These are phyloP conservation scores for Aspergillus ustus DNA, from an alignment of 2,329 filamentous ascomycete genomes.

Conservation along the genomic window DNA sequence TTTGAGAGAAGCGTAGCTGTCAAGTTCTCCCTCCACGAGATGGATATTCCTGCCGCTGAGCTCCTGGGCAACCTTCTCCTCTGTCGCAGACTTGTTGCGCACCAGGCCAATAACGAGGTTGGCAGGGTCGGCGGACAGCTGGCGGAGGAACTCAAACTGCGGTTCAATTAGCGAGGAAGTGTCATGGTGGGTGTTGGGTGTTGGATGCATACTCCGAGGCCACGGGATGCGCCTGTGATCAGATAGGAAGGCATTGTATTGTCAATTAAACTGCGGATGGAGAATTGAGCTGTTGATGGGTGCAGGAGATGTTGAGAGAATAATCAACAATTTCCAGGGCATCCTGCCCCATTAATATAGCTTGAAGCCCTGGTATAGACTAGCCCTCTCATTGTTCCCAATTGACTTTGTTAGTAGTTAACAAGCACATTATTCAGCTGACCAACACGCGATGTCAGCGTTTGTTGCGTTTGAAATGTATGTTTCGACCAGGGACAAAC, in stretches of 20 bases:
- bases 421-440: background rate
- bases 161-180: background rate
- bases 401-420: no score
- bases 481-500: background rate
- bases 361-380: background rate
- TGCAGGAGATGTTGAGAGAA: background rate
- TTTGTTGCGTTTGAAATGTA: no score
- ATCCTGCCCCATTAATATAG: background rate
- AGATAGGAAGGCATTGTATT: constrained; percentile 12
- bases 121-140: background rate
- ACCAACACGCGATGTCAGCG: no score
- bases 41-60: constrained; percentile 6
- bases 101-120: constrained; percentile 13
- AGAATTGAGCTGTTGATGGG: background rate
- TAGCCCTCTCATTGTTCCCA: background rate
- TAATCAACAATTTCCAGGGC: background rate
- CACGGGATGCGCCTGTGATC: constrained; percentile 10
- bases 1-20: background rate
- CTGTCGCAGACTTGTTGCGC: constrained; percentile 7
- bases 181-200: no score
- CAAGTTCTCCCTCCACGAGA: constrained; percentile 5
- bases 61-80: constrained; percentile 3
- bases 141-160: constrained; percentile 6
- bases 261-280: background rate
- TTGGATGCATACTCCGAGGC: constrained; percentile 6